Base-by-base conservation (phyloP, 345 rosid genomes). In the Draba incana region DNA sequence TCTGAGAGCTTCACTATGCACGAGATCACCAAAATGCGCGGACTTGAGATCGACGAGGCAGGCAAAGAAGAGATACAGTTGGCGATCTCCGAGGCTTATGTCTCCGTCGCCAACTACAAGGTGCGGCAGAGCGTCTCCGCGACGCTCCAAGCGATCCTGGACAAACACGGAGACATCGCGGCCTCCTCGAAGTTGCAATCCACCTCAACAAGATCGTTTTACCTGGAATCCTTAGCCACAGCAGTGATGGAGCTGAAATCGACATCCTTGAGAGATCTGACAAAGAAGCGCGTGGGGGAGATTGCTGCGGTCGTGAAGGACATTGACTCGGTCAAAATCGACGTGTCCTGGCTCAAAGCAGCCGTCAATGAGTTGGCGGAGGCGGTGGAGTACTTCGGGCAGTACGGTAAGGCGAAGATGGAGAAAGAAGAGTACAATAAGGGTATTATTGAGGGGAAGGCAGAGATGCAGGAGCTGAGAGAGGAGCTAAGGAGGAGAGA, bases 121-220 rank as follows among this genome's bases (percentile, higher is more conserved):
- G 96, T 92, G 73, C 75, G 81, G 56, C 71, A 81, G 44, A 81
- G 80, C 62, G 64, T 83, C 33, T 81, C 92, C 24, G 67, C 83
- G 11, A 80, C 74, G 60, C 84, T 92, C 38, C 81, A 79, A 55
- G 66, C 71, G 10, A 84, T 92, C 74, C 28, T 92, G 0, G 76
- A 81, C 47, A 92, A 82, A 59, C 80, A 87, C 37, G 98, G 98
- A 51, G 95, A 92, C 61, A 86, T 92, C 38, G 94, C 95, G 1
- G 89, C 91, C 56, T 84, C 86, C 48, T 89, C 89, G 25, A 75
- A 63, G 58, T 58, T 92, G 62, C 90, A 86, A 69, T 89, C 98
- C 1, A 65, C 78, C 14, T 86, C 96, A 0, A 78, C 90, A 80
- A 84, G 86, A 6, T 78, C 94, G 7, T 87, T 83, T 65, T 85